Percentiles rank a stretch among this genome's conserved stretches.
Conservation (phyloP, 2,329 filamentous ascomycete species). For the Amylocarpus encephaloides region DNA sequence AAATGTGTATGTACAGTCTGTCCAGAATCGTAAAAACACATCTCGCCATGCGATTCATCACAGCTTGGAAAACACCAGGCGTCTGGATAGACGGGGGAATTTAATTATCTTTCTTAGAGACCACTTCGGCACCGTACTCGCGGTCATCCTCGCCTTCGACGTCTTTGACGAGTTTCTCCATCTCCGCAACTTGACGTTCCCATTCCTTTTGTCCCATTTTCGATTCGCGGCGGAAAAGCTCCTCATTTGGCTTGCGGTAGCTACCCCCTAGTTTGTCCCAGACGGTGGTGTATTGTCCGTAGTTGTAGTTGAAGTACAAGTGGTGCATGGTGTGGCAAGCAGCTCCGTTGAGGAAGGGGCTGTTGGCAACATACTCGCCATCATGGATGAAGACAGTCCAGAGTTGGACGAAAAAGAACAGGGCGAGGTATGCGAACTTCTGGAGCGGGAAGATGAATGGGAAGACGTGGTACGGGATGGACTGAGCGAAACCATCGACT, state of each 20-base stretch:
- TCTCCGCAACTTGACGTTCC: constrained; percentile 71
- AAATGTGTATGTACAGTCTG: too few species aligned
- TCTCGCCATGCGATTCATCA: too few species aligned
- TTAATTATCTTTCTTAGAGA: constrained; percentile 8
- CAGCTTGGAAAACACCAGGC: too few species aligned
- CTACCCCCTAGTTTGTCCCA: constrained; percentile 86
- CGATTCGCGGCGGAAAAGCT: constrained; percentile 75
- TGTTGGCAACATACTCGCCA: constrained; percentile 88
- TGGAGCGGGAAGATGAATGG: constrained; percentile 89
- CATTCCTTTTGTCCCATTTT: constrained; percentile 81
- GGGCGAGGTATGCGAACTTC: constrained; percentile 77
- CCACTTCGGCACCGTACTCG: constrained; percentile 23
- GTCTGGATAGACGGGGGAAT: background rate
- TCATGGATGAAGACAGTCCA: constrained; percentile 97
- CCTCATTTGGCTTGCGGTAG: constrained; percentile 78
- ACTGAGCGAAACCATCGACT: constrained; percentile 82
- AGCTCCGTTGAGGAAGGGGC: constrained; percentile 86
- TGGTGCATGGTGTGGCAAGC: constrained; percentile 94
- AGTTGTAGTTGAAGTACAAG: constrained; percentile 83
- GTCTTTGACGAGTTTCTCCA: constrained; percentile 51
- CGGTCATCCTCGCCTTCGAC: constrained; percentile 41
- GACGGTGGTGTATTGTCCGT: constrained; percentile 87
- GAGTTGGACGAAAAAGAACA: constrained; percentile 91
- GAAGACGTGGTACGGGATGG: constrained; percentile 86
- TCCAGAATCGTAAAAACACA: too few species aligned